Evolutionary conservation across 192 early-diverging fungal species (phyloP), one percentile per base, ranked within the genome.

Genomic region (Coemansia sp.): DNA sequence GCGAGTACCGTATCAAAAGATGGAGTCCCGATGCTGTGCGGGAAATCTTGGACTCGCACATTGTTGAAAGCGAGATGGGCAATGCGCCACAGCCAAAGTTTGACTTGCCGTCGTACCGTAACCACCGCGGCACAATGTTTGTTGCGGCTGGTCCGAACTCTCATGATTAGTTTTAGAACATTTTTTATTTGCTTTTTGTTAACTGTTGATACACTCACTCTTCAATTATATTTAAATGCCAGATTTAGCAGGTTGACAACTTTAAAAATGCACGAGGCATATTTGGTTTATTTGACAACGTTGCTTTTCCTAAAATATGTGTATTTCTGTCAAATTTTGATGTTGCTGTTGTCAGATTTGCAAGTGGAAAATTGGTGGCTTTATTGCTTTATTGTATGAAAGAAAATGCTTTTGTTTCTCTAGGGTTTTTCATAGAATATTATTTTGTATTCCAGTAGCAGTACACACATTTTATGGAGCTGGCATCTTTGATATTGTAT

Each of bases 11-110:
- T 11, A 28, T 54, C 52, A 54, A 54, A 11, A 54, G 21, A 28
- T 78, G 75, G 75, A 71, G 42, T 6, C 57, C 62, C 1, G 59
- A 50, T 4, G 65, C 54, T 3, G 66, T 78, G 12, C 69, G 54
- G 28, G 65, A 78, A 20, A 78, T 78, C 15, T 55, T 78, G 17
- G 75, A 78, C 12, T 65, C 69, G 52, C 75, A 78, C n/a, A 68
- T 66, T 19, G 66, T 56, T 12, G 62, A 69, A 4, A 78, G 62
- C 38, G 75, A 78, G 42, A 47, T 64, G 11, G 75, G 75, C 12
- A 49, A 47, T 19, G 15, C 59, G 8, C 58, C 20, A 4, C 28
- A 26, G 3, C 9, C 60, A 7, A 71, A 20, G 11, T 78, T 67
- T 22, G 61, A 77, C 0, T 57, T 78, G 7, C 75, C 75, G 14